These are phyloP conservation scores for Kuraishia ogatae DNA, from an alignment of 805 yeast genomes.

Conservation along the genomic window DNA sequence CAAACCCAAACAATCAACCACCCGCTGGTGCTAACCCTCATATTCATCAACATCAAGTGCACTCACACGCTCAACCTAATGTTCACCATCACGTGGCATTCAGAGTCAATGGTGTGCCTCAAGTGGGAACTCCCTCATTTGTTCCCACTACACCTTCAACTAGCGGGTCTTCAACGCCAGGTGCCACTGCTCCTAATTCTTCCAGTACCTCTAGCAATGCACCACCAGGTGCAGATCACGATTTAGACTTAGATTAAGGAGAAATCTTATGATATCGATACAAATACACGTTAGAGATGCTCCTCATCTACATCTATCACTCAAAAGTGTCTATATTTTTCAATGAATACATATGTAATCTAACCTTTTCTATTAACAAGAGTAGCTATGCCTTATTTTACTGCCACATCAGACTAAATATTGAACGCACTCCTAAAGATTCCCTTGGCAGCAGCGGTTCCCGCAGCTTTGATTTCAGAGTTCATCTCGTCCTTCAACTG, in stretches of 20 bases:
- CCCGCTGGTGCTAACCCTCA: not conserved
- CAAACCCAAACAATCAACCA: not conserved
- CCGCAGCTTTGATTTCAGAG: slow-evolving; percentile 40
- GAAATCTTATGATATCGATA: too few species aligned
- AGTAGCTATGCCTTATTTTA: too few species aligned
- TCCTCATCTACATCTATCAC: too few species aligned
- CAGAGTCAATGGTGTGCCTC: not conserved
- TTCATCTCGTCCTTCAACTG: slow-evolving; percentile 43
- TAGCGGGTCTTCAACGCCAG: not conserved
- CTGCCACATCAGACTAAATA: too few species aligned
- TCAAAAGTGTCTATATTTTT: too few species aligned
- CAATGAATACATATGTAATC: too few species aligned
- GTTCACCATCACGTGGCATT: not conserved
- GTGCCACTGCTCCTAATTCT: not conserved
- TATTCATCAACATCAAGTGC: not conserved
- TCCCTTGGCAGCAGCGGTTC: slow-evolving; percentile 23
- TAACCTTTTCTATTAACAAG: too few species aligned
- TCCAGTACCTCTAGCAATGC: not conserved
- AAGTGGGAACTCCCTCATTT: not conserved
- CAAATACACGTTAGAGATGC: not conserved
- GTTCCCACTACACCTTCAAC: not conserved
- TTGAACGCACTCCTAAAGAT: not conserved
- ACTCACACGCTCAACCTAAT: not conserved
- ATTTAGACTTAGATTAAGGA: not conserved
- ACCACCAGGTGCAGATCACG: not conserved